Conservation (phyloP, 805 yeast genomes). For the Zygosaccharomyces bailii region DNA sequence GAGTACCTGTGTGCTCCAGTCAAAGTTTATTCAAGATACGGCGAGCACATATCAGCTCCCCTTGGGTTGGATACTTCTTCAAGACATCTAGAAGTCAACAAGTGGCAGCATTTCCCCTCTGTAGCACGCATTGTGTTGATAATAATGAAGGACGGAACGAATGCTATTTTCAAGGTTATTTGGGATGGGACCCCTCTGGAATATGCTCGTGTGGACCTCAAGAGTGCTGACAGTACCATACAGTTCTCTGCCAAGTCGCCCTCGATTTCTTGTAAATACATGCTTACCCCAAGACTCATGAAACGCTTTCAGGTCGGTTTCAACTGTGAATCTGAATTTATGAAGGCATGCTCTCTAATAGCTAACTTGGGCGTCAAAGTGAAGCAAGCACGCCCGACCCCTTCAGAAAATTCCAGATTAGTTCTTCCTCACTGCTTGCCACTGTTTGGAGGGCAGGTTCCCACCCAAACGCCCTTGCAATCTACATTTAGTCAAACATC, state of each 20-base stretch:
- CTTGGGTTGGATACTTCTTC: slow-evolving; percentile 22
- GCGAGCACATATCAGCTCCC: slow-evolving; percentile 21
- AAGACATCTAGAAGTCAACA: slow-evolving; percentile 13
- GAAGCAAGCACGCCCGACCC: slow-evolving; percentile 14
- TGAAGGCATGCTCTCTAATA: slow-evolving; percentile 1
- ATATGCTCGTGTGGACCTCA: slow-evolving; percentile 2
- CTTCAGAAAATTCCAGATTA: background rate
- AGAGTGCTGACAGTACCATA: slow-evolving; percentile 9
- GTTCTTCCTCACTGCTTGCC: background rate
- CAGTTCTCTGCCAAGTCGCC: slow-evolving; percentile 30
- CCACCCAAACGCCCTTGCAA: slow-evolving; percentile 1
- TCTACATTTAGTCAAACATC: background rate
- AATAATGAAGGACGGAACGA: slow-evolving; percentile 5
- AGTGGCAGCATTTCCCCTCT: slow-evolving; percentile 25
- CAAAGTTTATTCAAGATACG: slow-evolving; percentile 23
- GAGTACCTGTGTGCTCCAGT: slow-evolving; percentile 7
- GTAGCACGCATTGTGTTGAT: slow-evolving; percentile 8
- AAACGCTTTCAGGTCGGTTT: slow-evolving; percentile 30
- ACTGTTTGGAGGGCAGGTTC: background rate
- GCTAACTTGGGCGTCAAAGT: slow-evolving; percentile 13
- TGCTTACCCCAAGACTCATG: slow-evolving; percentile 13
- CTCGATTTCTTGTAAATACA: slow-evolving; percentile 30
- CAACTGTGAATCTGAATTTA: slow-evolving; percentile 16
- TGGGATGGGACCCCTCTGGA: slow-evolving; percentile 10
- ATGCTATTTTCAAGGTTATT: slow-evolving; percentile 3